Percentiles rank a stretch among this genome's conserved stretches.
Evolutionary conservation across 352 stramenopile genomes (phyloP).

Genomic region (Phytophthora fragariae): DNA sequence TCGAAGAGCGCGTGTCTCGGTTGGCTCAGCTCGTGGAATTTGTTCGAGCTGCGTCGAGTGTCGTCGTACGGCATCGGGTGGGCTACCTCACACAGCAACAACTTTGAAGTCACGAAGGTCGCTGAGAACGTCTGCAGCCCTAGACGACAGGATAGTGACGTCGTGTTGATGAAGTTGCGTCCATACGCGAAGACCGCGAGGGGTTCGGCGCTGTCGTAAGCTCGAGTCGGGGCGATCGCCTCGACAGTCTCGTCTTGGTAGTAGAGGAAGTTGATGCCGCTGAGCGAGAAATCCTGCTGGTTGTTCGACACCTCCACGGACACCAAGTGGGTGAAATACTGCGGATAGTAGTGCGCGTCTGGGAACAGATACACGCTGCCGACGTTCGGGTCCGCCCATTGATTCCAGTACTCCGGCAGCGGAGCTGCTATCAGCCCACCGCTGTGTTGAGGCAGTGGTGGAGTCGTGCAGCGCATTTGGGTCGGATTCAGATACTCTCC

Average conservation of each 20-base stretch:
- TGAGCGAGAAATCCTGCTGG: conserved; percentile 94
- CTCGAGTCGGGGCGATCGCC: conserved; percentile 62
- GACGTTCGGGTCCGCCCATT: conserved; percentile 61
- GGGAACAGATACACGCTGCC: conserved; percentile 85
- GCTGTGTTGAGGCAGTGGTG: conserved; percentile 68
- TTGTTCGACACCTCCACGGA: conserved; percentile 96
- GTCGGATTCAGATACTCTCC: conserved; percentile 83
- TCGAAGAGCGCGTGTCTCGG: conserved; percentile 77
- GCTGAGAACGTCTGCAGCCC: conserved; percentile 79
- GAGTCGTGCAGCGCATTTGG: conserved; percentile 85
- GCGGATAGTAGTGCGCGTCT: conserved; percentile 85
- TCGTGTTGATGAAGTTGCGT: conserved; percentile 93
- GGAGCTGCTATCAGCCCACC: conserved; percentile 62
- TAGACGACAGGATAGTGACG: conserved; percentile 89
- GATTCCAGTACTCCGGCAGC: conserved; percentile 80
- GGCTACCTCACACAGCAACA: conserved; percentile 91
- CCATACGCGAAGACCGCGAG: conserved; percentile 78
- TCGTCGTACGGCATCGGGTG: conserved; percentile 52
- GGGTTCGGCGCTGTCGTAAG: conserved; percentile 52
- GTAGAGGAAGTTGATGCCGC: conserved; percentile 93
- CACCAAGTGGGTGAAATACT: conserved; percentile 90
- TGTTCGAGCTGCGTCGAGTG: conserved; percentile 15
- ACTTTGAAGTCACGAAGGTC: conserved; percentile 87
- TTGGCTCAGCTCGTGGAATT: conserved; percentile 31
- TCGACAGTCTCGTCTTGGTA: conserved; percentile 85